Base-by-base conservation (phyloP, 306 rosid genomes). In the Cicer bijugum region DNA sequence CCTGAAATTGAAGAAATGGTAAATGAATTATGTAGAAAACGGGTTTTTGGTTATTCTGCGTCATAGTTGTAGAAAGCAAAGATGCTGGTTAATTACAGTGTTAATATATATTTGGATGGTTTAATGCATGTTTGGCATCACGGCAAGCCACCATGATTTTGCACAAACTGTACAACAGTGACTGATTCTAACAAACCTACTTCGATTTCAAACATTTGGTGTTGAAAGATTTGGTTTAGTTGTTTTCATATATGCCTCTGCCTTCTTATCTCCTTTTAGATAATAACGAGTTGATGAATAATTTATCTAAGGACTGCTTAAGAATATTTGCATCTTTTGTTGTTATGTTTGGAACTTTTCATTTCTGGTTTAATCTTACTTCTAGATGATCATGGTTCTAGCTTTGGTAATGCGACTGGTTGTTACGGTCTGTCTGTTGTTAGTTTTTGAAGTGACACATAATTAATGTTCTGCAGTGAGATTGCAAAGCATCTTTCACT, bases 401-500 rank as follows among this genome's bases (percentile, higher is more conserved):
- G 23, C 10, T 8, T 74, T 33, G 42, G 33, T 20, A 47, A 14
- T 69, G 40, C 55, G 56, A 55, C 69, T 73, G 19, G 15, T 38
- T 1, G 14, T 57, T 53, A 28, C 39, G 23, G 0, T 53, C 6
- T 20, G 15, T 23, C 6, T 19, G 10, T 50, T 68, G 12, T 78
- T 59, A 59, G 64, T 19, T 61, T 46, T 28, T 61, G 44, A 76
- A 42, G 40, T 73, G 67, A 68, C 52, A 11, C 39, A 71, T 58
- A 42, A 37, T 71, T 62, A 17, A 48, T 84, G 15, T 61, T 20
- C 7, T 80, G 75, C 86, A 95, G 99, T 69, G 99, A 95, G 82
- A 95, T 95, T 12, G 99, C 99, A 12, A 91, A 95, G 81, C 97
- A 92, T 81, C 97, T 95, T 3, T 88, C 97, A 2, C 99, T 95